Evolutionary conservation across 176 grass and related monocot genomes (phyloP).

Genomic region (Microstegium vimineum): DNA sequence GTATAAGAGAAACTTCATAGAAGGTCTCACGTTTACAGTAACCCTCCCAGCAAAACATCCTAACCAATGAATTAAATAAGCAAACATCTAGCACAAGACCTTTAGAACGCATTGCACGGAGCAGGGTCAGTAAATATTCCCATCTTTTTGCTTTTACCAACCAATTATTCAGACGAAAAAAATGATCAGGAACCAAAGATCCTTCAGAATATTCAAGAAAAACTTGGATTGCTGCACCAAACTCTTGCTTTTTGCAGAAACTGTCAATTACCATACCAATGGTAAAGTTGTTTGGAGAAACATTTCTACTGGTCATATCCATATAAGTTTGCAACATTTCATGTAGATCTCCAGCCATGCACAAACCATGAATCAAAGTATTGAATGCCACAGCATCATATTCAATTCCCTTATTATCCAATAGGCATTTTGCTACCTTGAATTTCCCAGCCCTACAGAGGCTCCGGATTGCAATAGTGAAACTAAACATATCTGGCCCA

Average conservation of each 20-base stretch:
- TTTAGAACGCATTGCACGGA: slow-evolving; percentile 34
- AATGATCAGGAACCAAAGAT: slow-evolving; percentile 40
- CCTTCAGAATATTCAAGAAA: slow-evolving; percentile 15
- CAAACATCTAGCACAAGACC: slow-evolving; percentile 33
- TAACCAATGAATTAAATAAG: slow-evolving; percentile 43
- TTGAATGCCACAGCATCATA: slow-evolving; percentile 66
- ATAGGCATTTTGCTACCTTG: slow-evolving; percentile 37
- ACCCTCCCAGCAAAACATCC: slow-evolving; percentile 44
- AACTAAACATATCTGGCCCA: slow-evolving; percentile 65
- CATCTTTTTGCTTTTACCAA: slow-evolving; percentile 48
- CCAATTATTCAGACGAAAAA: slow-evolving; percentile 49
- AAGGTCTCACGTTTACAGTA: slow-evolving; percentile 32
- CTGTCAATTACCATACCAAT: slow-evolving; percentile 49
- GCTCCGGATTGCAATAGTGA: slow-evolving; percentile 62
- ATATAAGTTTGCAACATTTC: slow-evolving; percentile 33
- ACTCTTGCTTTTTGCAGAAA: slow-evolving; percentile 43
- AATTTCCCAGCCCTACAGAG: slow-evolving; percentile 65
- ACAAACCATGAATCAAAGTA: slow-evolving; percentile 73
- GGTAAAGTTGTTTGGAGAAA: slow-evolving; percentile 60
- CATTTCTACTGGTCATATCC: slow-evolving; percentile 35
- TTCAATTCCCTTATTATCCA: slow-evolving; percentile 31
- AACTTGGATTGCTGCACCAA: slow-evolving; percentile 29
- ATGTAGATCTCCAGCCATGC: slow-evolving; percentile 22
- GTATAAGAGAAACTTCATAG: slow-evolving; percentile 43
- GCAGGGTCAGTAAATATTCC: slow-evolving; percentile 27